Evolutionary conservation across 164 flowering plant genomes (phyloP).

Genomic region (Stephania japonica): DNA sequence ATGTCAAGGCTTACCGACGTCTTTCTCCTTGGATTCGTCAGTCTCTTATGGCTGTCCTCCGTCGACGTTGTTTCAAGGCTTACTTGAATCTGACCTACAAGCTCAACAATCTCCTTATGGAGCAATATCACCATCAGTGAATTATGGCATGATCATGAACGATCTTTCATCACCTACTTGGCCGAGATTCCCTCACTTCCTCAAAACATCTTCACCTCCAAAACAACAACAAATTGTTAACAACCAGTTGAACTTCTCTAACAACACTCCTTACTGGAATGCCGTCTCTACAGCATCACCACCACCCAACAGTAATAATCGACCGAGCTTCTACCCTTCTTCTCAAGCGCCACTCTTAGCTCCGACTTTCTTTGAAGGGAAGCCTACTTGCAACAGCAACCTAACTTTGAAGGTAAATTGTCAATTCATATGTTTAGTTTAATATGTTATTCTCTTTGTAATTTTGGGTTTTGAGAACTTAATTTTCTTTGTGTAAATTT

Average conservation of each 20-base stretch:
- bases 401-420: constrained; percentile 32
- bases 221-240: constrained; percentile 26
- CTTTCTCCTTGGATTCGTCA: constrained; percentile 27
- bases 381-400: constrained; percentile 17
- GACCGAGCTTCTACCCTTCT: constrained; percentile 28
- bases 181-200: constrained; percentile 51
- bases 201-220: constrained; percentile 37
- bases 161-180: constrained; percentile 28
- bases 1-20: constrained; percentile 21
- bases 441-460: background rate
- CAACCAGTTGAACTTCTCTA: constrained; percentile 60
- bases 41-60: constrained; percentile 34
- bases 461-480: constrained; percentile 9
- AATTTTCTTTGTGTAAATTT: constrained; percentile 1
- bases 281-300: constrained; percentile 12
- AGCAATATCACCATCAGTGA: constrained; percentile 23
- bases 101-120: constrained; percentile 18
- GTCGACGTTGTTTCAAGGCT: constrained; percentile 37
- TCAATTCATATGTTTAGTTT: background rate
- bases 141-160: constrained; percentile 25
- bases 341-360: constrained; percentile 21
- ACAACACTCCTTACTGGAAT: constrained; percentile 65
- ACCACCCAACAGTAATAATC: constrained; percentile 11
- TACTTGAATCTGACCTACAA: constrained; percentile 29
- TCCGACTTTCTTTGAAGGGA: constrained; percentile 19